Percentiles rank a stretch among this genome's conserved stretches.
Conservation (phyloP, 1,284 basidiomycete species). For the Boletus semigastroideus region DNA sequence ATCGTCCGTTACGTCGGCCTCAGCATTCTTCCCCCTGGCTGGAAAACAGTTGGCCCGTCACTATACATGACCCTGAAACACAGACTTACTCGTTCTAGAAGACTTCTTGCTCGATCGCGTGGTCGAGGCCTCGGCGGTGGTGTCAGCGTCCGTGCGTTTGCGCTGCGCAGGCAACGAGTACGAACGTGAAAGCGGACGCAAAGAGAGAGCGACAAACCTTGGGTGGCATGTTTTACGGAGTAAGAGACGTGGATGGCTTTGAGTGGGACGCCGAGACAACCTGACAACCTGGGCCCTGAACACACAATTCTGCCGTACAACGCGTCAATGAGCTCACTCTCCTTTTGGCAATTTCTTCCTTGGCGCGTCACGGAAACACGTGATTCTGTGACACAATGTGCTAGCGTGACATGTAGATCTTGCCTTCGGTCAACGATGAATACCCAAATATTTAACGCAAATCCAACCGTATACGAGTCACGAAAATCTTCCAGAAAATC, state of each 20-base stretch:
- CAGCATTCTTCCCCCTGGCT: conserved; percentile 20
- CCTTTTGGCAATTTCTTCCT: no score
- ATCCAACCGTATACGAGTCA: conserved; percentile 56
- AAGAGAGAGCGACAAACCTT: conserved; percentile 36
- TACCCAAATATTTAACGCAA: conserved; percentile 60
- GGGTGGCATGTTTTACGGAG: conserved; percentile 34
- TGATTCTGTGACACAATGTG: conserved; percentile 25
- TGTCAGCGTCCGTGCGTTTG: conserved; percentile 38
- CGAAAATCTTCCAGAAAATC: conserved; percentile 40
- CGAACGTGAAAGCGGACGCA: not conserved
- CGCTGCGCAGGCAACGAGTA: conserved; percentile 32
- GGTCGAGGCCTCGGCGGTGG: conserved; percentile 27
- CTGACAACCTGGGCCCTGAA: no score
- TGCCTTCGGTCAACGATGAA: conserved; percentile 36
- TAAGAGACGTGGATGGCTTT: not conserved
- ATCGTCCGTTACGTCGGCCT: conserved; percentile 4
- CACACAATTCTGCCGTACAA: no score
- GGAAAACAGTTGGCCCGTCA: conserved; percentile 4
- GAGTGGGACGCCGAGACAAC: no score
- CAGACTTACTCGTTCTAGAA: conserved; percentile 33
- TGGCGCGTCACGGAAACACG: conserved; percentile 17
- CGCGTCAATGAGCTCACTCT: no score
- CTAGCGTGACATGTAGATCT: conserved; percentile 9
- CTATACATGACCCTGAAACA: conserved; percentile 1
- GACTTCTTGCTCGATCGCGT: conserved; percentile 52